Evolutionary conservation across 2,329 filamentous ascomycete species (phyloP), one percentile per base, ranked within the genome.

Genomic region (Thielaviopsis ethacetica): DNA sequence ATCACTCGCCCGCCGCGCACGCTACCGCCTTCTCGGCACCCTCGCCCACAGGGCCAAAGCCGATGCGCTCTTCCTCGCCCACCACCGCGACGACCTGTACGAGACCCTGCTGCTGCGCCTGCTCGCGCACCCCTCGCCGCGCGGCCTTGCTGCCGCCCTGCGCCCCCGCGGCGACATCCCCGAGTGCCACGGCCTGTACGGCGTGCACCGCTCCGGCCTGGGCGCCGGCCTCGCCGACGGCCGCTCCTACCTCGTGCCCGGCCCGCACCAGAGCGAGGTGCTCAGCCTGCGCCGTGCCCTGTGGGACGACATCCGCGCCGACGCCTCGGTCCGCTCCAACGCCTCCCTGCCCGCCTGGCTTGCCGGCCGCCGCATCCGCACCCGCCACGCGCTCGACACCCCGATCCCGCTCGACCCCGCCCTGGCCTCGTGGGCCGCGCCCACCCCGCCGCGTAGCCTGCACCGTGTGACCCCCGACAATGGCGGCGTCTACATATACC

Each of bases 61-160:
- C 3, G 71, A 70, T 4, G 79, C 80, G 21, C 68, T 97, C 1
- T 77, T 96, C 47, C 73, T 94, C 27, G 93, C 85, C 3, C 93
- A 98, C 67, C 93, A 98, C 68, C 75, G 79, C 62, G 91, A 96
- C 66, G 93, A 98, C 66, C 88, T 93, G 67, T 86, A 90, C 59
- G 93, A 98, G 72, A 96, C 91, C 0, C 77, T 94, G 3, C 71
- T 97, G 54, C 86, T 90, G 83, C 80, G 93, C 50, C 70, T 97
- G 41, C 70, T 84, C 9, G 74, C 75, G 2, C 83, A 84, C 0
- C 85, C 88, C 65, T 73, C 79, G 10, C 79, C 80, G n/a, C 73
- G 78, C n/a, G 90, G 88, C 0, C 73, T 95, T 30, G 73, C 76
- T 17, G 89, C 86, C 3, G 93, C 30, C 30, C 30, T 95, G 65